Conservation (phyloP, 2,329 filamentous ascomycete genomes). For the Ramichloridium luteum region DNA sequence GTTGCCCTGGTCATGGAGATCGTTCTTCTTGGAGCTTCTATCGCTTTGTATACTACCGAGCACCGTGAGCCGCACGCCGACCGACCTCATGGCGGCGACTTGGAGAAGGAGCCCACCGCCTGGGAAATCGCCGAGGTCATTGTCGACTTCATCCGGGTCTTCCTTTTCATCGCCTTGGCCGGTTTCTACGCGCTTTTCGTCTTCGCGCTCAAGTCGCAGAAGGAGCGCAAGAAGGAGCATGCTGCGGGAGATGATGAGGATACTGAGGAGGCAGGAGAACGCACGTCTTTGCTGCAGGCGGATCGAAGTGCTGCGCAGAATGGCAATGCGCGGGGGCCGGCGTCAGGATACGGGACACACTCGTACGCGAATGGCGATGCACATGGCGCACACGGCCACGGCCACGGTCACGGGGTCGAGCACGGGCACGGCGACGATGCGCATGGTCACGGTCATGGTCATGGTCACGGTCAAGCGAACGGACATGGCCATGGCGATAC, state of each 20-base stretch:
- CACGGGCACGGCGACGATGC: conserved; percentile 41
- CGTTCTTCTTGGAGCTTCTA: conserved; percentile 55
- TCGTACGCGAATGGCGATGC: conserved; percentile 28
- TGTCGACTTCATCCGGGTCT: conserved; percentile 55
- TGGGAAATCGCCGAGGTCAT: conserved; percentile 56
- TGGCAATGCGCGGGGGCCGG: conserved; percentile 29
- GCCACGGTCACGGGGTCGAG: conserved; percentile 20
- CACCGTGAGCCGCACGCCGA: conserved; percentile 52
- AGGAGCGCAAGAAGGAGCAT: conserved; percentile 27
- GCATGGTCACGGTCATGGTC: conserved; percentile 40
- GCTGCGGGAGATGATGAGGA: conserved; percentile 42
- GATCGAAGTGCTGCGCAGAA: conserved; percentile 32
- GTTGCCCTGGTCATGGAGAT: conserved; percentile 61
- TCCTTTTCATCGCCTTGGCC: conserved; percentile 49
- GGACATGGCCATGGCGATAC: conserved; percentile 41
- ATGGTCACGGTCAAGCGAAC: conserved; percentile 24
- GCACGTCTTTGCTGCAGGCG: conserved; percentile 41
- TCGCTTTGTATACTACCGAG: conserved; percentile 53
- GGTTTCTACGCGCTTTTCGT: conserved; percentile 48
- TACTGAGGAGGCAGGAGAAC: conserved; percentile 31
- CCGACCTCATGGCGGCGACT: conserved; percentile 26
- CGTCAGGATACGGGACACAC: conserved; percentile 16
- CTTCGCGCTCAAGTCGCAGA: conserved; percentile 24
- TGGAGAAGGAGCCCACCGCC: conserved; percentile 32
- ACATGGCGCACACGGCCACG: conserved; percentile 27